Conservation (phyloP, 805 yeast genomes). For the Kluyveromyces wickerhamii region DNA sequence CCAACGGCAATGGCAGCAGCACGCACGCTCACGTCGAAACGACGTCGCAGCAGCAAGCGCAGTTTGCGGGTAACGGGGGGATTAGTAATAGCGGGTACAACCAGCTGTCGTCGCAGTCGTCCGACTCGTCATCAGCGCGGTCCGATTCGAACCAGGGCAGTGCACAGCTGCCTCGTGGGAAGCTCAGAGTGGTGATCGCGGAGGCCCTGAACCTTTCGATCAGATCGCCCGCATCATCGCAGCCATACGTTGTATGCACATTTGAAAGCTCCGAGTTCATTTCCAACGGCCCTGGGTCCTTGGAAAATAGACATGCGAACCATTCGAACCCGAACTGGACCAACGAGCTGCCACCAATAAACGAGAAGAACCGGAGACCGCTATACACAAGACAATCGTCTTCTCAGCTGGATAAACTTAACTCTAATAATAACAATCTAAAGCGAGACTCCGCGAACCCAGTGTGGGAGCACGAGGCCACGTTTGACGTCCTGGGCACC, state of each 20-base stretch:
- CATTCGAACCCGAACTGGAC: constrained; percentile 9
- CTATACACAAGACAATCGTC: constrained; percentile 39
- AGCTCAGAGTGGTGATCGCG: constrained; percentile 67
- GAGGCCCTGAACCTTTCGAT: constrained; percentile 69
- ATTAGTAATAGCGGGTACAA: too few relatives aligned
- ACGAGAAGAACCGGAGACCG: constrained; percentile 30
- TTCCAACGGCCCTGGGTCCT: constrained; percentile 62
- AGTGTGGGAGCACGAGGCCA: constrained; percentile 86
- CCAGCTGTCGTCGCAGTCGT: background rate
- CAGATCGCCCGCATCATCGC: constrained; percentile 43
- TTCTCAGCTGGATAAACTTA: constrained; percentile 33
- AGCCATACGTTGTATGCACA: constrained; percentile 85
- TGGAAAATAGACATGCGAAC: constrained; percentile 27
- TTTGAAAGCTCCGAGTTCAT: constrained; percentile 89
- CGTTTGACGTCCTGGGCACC: constrained; percentile 83
- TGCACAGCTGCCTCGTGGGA: constrained; percentile 57
- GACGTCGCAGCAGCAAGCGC: background rate
- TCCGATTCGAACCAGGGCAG: background rate
- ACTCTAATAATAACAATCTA: constrained; percentile 10
- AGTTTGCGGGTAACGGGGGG: too few relatives aligned
- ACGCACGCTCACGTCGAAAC: background rate
- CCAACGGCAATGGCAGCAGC: constrained; percentile 2
- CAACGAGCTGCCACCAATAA: constrained; percentile 18
- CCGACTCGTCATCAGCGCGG: background rate
- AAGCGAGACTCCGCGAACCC: constrained; percentile 41